Evolutionary conservation across 2,329 filamentous ascomycete genomes (phyloP).

Genomic region (Zasmidium cellare): DNA sequence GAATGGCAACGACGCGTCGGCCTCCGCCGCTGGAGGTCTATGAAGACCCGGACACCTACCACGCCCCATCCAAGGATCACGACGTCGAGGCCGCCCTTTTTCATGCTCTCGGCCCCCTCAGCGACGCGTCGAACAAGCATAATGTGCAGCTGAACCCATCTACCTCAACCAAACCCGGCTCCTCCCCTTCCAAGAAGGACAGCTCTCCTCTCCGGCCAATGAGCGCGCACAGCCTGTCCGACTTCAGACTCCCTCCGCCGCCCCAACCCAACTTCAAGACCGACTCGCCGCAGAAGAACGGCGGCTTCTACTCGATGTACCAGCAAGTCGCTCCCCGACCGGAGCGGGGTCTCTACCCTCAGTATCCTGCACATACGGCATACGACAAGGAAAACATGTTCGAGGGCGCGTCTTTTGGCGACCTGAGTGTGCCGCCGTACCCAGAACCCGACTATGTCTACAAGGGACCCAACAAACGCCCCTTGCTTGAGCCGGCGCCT

Average conservation of each 20-base stretch:
- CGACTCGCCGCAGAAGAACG: constrained; percentile 69
- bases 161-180: constrained; percentile 53
- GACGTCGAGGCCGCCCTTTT: constrained; percentile 56
- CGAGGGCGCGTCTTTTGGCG: constrained; percentile 34
- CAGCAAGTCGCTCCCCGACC: constrained; percentile 25
- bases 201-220: constrained; percentile 63
- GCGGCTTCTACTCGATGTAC: constrained; percentile 37
- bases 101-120: constrained; percentile 43
- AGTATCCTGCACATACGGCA: constrained; percentile 4
- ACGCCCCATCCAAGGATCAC: constrained; percentile 39
- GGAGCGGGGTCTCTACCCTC: constrained; percentile 18
- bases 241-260: constrained; percentile 68
- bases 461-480: constrained; percentile 55
- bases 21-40: constrained; percentile 58
- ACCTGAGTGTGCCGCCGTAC: constrained; percentile 37
- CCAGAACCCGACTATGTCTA: constrained; percentile 47
- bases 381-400: constrained; percentile 27
- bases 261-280: constrained; percentile 55
- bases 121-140: constrained; percentile 52
- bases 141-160: constrained; percentile 69
- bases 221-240: constrained; percentile 64
- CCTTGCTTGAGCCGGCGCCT: constrained; percentile 66
- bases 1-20: constrained; percentile 53
- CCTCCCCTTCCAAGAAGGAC: constrained; percentile 69
- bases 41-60: constrained; percentile 51